These are phyloP conservation scores for Penicillium sp. DNA, from an alignment of 2,329 filamentous ascomycete species.

Conservation along the genomic window DNA sequence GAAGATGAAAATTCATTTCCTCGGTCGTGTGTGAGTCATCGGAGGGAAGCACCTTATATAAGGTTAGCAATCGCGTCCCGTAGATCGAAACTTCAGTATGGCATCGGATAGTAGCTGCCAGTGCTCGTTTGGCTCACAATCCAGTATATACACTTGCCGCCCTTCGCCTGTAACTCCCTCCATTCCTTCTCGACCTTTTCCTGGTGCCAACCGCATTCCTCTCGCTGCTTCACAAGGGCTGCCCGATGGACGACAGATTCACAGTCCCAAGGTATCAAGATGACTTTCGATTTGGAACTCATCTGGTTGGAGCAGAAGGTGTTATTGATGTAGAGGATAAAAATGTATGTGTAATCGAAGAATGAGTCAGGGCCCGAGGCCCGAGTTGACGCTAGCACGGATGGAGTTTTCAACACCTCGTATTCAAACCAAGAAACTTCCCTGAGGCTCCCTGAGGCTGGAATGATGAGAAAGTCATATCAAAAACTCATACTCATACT, in stretches of 20 bases:
- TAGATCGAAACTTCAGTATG: neutral
- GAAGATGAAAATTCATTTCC: neutral
- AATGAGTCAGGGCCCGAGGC: neutral
- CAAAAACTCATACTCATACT: no score
- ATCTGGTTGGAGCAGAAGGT: neutral
- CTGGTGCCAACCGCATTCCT: conserved; percentile 20
- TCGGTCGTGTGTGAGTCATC: conserved; percentile 6
- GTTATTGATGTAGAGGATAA: neutral
- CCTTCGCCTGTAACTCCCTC: conserved; percentile 13
- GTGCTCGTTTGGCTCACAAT: conserved; percentile 13
- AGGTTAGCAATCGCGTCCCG: neutral
- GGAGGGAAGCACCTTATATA: neutral
- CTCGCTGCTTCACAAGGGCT: conserved; percentile 16
- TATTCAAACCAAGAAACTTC: neutral
- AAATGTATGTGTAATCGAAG: neutral
- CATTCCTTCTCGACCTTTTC: conserved; percentile 19
- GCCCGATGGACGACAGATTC: conserved; percentile 11
- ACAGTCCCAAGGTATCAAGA: conserved; percentile 21
- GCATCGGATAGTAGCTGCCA: neutral
- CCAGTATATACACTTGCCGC: conserved; percentile 24
- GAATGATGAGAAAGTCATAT: no score
- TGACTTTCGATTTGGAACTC: conserved; percentile 3
- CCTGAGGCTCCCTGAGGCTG: no score
- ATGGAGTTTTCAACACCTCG: neutral
- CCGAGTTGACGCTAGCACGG: neutral